A percentile compares a stretch with the other conserved stretches of the same genome.
Evolutionary conservation across 345 rosid species (phyloP).

Genomic region (Bruguiera gymnorhiza): DNA sequence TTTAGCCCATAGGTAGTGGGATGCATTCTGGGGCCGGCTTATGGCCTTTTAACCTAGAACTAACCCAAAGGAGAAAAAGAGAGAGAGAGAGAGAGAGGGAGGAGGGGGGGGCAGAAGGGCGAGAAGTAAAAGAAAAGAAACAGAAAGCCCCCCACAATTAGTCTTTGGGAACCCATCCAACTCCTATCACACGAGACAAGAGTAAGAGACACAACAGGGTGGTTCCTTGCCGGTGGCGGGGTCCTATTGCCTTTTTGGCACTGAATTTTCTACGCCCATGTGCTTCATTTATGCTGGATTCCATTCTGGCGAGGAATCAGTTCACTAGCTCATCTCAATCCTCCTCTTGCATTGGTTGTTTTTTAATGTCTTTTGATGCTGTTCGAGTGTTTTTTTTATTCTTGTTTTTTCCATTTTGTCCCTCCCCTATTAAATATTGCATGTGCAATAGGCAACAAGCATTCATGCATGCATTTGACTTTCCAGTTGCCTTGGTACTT

Average conservation of each 20-base stretch:
- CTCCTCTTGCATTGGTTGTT: background rate
- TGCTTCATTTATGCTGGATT: background rate
- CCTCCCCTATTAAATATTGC: background rate
- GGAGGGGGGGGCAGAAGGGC: too few species aligned
- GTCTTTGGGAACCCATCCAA: too few species aligned
- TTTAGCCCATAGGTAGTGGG: slow-evolving; percentile 18
- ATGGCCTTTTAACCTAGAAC: too few species aligned
- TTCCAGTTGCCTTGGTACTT: background rate
- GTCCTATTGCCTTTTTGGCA: background rate
- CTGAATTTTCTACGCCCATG: background rate
- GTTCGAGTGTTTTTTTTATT: background rate
- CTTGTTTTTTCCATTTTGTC: background rate
- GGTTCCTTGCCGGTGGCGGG: background rate
- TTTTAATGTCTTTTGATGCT: background rate
- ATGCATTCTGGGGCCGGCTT: too few species aligned
- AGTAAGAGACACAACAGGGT: background rate
- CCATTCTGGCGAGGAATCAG: slow-evolving; percentile 2
- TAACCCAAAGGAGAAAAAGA: too few species aligned
- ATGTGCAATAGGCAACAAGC: background rate
- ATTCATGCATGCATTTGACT: too few species aligned
- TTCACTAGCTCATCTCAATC: background rate
- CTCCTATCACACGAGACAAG: background rate
- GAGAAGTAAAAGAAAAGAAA: too few species aligned
- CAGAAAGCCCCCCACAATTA: too few species aligned
- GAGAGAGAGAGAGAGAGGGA: too few species aligned